Evolutionary conservation across 192 early-diverging fungal genomes (phyloP), one percentile per base, ranked within the genome.

Genomic region (Coemansia sp.): DNA sequence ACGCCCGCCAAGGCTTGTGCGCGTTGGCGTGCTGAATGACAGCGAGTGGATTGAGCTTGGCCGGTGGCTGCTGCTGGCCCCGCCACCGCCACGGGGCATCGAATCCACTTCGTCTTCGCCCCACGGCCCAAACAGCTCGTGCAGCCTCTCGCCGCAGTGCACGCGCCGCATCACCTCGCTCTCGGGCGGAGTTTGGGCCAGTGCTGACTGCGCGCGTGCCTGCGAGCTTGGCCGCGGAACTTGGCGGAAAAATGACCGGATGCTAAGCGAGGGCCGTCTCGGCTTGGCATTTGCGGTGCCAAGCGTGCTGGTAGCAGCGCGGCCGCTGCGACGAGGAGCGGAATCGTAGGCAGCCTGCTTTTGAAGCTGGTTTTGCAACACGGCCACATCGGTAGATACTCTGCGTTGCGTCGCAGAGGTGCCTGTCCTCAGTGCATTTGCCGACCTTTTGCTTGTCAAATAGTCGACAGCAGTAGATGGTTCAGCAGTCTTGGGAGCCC

Each of bases 51-150:
- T 58, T 6, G 73, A 69, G 18, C 49, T 36, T 11, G 49, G 52
- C 39, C 58, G 51, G 6, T 46, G 53, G 40, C 51, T 49, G 17
- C 36, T 48, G 20, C 28, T n/a, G n/a, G n/a, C n/a, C n/a, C n/a
- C 46, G 46, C 36, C 26, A 21, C 16, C 10, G 15, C 8, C 45
- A 39, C 55, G 41, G 2, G 37, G 38, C 3, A 31, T 18, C 5
- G 28, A 40, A 9, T 56, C 45, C 21, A 32, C 51, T 17, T 40
- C 40, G 20, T 50, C 34, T 12, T 40, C 30, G 31, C 64, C 11
- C 73, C 73, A 76, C 1, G 54, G 41, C 21, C 73, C 73, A 65
- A 76, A 76, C 46, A 76, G 51, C 46, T 69, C 73, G 10, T 44
- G 49, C 28, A 76, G 55, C 47, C 62, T 45, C 55, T 69, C 62